Base-by-base conservation (phyloP, 345 rosid genomes). In the Camelina hispida region DNA sequence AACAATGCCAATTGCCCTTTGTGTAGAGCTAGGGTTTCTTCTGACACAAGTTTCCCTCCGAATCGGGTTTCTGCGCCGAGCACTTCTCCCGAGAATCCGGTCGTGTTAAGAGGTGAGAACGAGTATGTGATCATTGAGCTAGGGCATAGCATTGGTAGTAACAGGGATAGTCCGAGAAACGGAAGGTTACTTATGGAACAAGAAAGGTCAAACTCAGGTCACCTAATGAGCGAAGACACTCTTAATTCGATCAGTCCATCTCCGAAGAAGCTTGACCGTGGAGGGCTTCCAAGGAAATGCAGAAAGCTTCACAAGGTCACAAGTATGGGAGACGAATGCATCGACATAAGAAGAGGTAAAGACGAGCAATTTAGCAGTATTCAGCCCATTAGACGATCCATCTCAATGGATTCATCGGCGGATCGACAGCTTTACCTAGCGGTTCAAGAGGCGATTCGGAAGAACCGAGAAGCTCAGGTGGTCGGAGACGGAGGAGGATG, bases 281-380 rank as follows among this genome's bases (percentile, higher is more conserved):
- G 85, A 15, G 50, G 58, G 11, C 73, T 63, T 34, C 77, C 68
- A 22, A 85, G 85, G 44, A 81, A 68, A 32, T 66, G 51, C 6
- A 81, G 78, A 79, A 91, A 84, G 69, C 62, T 83, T 14, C 78
- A 75, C 0, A 91, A 85, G 55, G 67, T 84, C 1, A 83, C 85
- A 1, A 94, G 98, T 82, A 86, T 86, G 97, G 98, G 95, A 18
- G 97, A 94, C 63, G 98, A 91, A 58, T 86, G 89, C 30, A 91
- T 93, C 48, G 86, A 88, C 40, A 84, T 75, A 0, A 86, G 97
- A 85, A 83, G 84, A 17, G 83, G 81, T 34, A 85, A 79, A 34
- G 69, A 63, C 10, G 87, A 86, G 7, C 85, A 78, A 14, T 90
- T 89, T 28, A 84, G 80, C 70, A 84, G 79, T 66, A 70, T 91